Evolutionary conservation across 2,329 filamentous ascomycete species (phyloP), one percentile per base, ranked within the genome.

Genomic region (Neonectria faginata): DNA sequence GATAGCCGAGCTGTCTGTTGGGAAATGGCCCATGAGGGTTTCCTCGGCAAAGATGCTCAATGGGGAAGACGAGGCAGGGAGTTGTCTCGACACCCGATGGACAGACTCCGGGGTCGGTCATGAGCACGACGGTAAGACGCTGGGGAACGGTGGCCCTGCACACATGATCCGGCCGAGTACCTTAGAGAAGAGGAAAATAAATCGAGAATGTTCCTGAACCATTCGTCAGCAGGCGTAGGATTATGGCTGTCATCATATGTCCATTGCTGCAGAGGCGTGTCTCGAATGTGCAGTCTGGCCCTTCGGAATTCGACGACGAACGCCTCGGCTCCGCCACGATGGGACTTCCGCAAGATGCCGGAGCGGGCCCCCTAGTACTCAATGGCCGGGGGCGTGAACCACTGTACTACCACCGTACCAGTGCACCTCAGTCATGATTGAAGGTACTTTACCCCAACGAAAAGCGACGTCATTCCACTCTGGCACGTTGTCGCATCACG

Each of bases 381-480:
- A 60, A 64, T 59, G 52, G 51, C 42, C 58, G 25, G 56, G 60
- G 61, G 36, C 55, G 31, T 54, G 48, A 50, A n/a, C 41, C 45
- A 51, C 54, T 57, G 48, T 62, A 54, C 31, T 54, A 22, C 7
- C 31, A 14, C 41, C 44, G 53, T 52, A 27, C 29, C 27, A 51
- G 11, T 50, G 53, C 55, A 27, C 63, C 48, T 39, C 42, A 20
- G 25, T 25, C 41, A 57, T 57, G 56, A 58, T 57, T 50, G 14
- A 59, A 56, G 58, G 59, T 64, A 68, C 64, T 59, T 60, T 66
- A 67, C 71, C 72, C 73, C 73, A 74, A 74, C 70, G 68, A 67
- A 73, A 73, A 67, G 56, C 68, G 73, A 75, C 73, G 73, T 75
- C 74, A 75, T 75, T 57, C 61, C 67, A 70, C 60, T 70, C 39